Evolutionary conservation across 2,329 filamentous ascomycete species (phyloP).

Genomic region (Trichophyton mentagrophytes): DNA sequence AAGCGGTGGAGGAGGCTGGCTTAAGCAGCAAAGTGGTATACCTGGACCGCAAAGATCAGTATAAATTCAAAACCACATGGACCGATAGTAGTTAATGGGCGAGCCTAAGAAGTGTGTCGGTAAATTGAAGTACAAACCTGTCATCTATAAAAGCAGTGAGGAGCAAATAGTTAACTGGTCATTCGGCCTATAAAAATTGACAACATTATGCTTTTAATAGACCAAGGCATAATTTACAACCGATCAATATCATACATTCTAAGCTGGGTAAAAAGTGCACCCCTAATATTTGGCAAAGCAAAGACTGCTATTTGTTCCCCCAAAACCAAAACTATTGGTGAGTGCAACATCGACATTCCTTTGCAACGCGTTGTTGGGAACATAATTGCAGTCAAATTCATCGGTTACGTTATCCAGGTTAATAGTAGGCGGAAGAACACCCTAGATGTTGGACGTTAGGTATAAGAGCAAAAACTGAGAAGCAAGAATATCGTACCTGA

Average conservation of each 20-base stretch:
- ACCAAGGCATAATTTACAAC: background rate
- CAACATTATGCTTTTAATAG: background rate
- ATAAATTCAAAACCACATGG: conserved; percentile 35
- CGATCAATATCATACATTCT: background rate
- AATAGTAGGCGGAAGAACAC: conserved; percentile 69
- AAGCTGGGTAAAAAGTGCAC: no score
- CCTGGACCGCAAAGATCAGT: conserved; percentile 47
- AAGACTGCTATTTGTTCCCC: conserved; percentile 84
- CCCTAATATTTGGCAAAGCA: conserved; percentile 45
- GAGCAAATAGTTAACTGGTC: background rate
- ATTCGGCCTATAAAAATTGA: background rate
- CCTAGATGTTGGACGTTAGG: conserved; percentile 37
- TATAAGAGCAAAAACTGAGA: conserved; percentile 10
- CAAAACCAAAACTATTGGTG: conserved; percentile 96
- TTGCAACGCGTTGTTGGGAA: conserved; percentile 58
- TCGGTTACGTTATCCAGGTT: conserved; percentile 59
- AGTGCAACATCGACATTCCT: conserved; percentile 60
- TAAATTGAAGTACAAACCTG: background rate
- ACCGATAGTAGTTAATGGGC: background rate
- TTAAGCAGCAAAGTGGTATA: conserved; percentile 45
- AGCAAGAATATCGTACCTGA: conserved; percentile 42
- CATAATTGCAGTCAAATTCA: conserved; percentile 71
- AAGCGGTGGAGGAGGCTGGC: conserved; percentile 41
- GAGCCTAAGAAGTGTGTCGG: background rate
- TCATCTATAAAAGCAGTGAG: background rate